Conservation (phyloP, 805 yeast species). For the Lachancea lanzarotensis region DNA sequence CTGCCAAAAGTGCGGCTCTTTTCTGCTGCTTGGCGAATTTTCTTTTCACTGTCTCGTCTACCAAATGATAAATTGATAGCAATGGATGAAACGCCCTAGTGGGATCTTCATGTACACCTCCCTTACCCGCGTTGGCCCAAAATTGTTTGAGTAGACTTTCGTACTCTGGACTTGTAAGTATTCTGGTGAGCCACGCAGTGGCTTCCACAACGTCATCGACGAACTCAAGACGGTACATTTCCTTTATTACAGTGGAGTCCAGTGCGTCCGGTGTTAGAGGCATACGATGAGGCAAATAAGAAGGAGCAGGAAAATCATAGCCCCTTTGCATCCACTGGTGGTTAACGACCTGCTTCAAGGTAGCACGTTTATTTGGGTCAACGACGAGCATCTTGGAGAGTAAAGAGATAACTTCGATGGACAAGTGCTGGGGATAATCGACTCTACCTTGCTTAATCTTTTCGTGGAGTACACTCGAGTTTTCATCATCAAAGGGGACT, state of each 20-base stretch:
- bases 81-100: conserved; percentile 84
- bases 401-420: conserved; percentile 73
- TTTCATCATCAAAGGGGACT: conserved; percentile 96
- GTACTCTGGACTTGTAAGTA: conserved; percentile 63
- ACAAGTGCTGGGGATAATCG: conserved; percentile 79
- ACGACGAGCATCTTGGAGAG: conserved; percentile 88
- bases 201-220: conserved; percentile 58
- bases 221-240: conserved; percentile 73
- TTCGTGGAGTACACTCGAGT: conserved; percentile 85
- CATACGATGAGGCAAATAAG: conserved; percentile 66
- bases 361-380: conserved; percentile 74
- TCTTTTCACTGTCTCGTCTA: conserved; percentile 74
- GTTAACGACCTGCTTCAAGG: conserved; percentile 65
- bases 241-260: conserved; percentile 54
- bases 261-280: conserved; percentile 47
- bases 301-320: conserved; percentile 63
- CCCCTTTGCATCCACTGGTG: conserved; percentile 97
- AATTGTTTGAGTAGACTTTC: conserved; percentile 22
- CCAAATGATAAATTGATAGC: conserved; percentile 78
- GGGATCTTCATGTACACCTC: conserved; percentile 49
- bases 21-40: conserved; percentile 46
- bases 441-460: conserved; percentile 89
- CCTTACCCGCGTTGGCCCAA: conserved; percentile 18
- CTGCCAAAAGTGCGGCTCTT: conserved; percentile 19
- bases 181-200: conserved; percentile 45